A percentile compares a stretch with the other conserved stretches of the same genome.
These are phyloP conservation scores for Xylaria longipes DNA, from an alignment of 495 filamentous ascomycete genomes.

Conservation along the genomic window DNA sequence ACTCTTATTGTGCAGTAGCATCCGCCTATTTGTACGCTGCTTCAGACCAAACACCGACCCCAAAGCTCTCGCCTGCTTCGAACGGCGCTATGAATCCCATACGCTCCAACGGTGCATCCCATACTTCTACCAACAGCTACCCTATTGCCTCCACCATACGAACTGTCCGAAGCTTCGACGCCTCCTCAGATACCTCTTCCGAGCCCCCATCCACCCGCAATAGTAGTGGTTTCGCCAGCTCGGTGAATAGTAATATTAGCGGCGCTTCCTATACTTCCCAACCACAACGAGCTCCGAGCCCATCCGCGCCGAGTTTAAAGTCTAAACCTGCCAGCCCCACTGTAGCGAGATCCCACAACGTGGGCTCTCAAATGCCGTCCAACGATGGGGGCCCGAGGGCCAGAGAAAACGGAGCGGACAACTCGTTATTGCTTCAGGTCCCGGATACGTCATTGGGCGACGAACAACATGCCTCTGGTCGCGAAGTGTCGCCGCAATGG, in stretches of 20 bases:
- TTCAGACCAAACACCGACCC: constrained; percentile 28
- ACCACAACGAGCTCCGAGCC: constrained; percentile 35
- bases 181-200: constrained; percentile 41
- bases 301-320: constrained; percentile 40
- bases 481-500: constrained; percentile 57
- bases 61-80: constrained; percentile 43
- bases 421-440: constrained; percentile 27
- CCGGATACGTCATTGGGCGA: constrained; percentile 46
- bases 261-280: constrained; percentile 47
- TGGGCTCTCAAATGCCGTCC: constrained; percentile 30
- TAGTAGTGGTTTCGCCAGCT: constrained; percentile 57
- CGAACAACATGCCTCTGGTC: constrained; percentile 21
- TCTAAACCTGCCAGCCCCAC: constrained; percentile 33
- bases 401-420: constrained; percentile 29
- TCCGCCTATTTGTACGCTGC: constrained; percentile 28
- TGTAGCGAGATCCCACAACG: constrained; percentile 27
- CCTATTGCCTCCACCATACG: constrained; percentile 51
- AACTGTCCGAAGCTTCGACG: constrained; percentile 53
- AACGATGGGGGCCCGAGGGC: constrained; percentile 28
- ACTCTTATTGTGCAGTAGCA: constrained; percentile 25
- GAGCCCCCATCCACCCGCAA: constrained; percentile 44
- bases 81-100: constrained; percentile 47
- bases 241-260: constrained; percentile 53
- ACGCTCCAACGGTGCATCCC: constrained; percentile 36
- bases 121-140: constrained; percentile 30